Evolutionary conservation across 257 asterid genomes (phyloP).

Genomic region (Ocimum tenuiflorum): DNA sequence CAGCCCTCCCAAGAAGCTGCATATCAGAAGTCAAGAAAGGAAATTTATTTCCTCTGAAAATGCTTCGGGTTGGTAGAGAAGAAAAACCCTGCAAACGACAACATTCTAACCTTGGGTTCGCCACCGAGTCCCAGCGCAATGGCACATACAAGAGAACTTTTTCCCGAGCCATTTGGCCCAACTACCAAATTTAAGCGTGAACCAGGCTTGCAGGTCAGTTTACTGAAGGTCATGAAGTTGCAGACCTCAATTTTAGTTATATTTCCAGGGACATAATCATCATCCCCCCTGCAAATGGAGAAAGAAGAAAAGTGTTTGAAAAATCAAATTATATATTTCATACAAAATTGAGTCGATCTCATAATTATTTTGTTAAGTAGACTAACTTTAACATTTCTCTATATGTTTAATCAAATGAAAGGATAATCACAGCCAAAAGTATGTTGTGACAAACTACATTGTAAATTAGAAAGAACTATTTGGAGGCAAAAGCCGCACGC

Average conservation of each 20-base stretch:
- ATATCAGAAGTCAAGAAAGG: conserved; percentile 1
- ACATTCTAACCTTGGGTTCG: conserved; percentile 63
- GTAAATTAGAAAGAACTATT: background rate
- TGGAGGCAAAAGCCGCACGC: background rate
- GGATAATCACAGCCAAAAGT: background rate
- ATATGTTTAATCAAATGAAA: background rate
- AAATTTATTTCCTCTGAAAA: conserved; percentile 6
- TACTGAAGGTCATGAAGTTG: conserved; percentile 88
- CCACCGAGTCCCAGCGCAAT: conserved; percentile 95
- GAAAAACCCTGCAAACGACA: conserved; percentile 3
- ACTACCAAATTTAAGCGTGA: conserved; percentile 82
- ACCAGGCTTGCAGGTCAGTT: conserved; percentile 62
- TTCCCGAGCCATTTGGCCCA: conserved; percentile 98
- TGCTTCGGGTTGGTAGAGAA: conserved; percentile 13
- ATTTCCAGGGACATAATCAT: conserved; percentile 77
- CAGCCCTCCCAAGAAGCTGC: conserved; percentile 95
- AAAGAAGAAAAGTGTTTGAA: conserved; percentile 3
- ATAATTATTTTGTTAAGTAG: background rate
- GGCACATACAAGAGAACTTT: conserved; percentile 96
- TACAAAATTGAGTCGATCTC: background rate
- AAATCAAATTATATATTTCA: background rate
- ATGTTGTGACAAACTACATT: background rate
- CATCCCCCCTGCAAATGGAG: conserved; percentile 57
- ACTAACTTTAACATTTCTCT: background rate
- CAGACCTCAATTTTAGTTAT: conserved; percentile 66